Percentiles rank a stretch among this genome's conserved stretches.
phyloP scores from a whole-genome alignment of 129 eudicot genomes.

The Apium graveolens region DNA sequence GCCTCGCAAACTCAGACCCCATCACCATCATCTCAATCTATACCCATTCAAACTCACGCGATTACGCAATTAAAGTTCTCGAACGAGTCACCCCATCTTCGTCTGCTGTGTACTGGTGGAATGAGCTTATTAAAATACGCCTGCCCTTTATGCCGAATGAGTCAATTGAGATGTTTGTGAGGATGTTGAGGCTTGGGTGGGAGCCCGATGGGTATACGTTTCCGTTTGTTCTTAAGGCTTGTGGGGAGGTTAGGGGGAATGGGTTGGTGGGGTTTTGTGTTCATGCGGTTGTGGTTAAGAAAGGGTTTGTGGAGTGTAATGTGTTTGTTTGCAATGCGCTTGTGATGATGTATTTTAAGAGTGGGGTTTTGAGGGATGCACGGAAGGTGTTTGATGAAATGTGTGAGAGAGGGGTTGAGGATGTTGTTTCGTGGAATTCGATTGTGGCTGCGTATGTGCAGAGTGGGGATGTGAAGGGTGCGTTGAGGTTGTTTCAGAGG shows the following conservation, averaged over 20 bases:
- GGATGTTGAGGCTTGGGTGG: slow-evolving; percentile 43
- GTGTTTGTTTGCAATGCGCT: slow-evolving; percentile 63
- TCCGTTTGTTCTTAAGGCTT: slow-evolving; percentile 63
- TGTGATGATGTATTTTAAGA: slow-evolving; percentile 56
- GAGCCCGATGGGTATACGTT: slow-evolving; percentile 59
- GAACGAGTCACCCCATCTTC: slow-evolving; percentile 31
- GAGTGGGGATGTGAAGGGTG: slow-evolving; percentile 33
- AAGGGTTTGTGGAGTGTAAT: slow-evolving; percentile 37
- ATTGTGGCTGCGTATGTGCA: slow-evolving; percentile 48
- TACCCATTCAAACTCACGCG: slow-evolving; percentile 28
- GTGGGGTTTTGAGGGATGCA: slow-evolving; percentile 41
- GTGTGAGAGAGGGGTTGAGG: slow-evolving; percentile 29
- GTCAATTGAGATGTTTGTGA: slow-evolving; percentile 28
- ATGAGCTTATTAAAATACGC: slow-evolving; percentile 36
- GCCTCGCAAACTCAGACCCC: slow-evolving; percentile 22
- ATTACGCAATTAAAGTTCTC: slow-evolving; percentile 33
- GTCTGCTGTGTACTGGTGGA: slow-evolving; percentile 46
- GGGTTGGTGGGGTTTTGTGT: slow-evolving; percentile 22
- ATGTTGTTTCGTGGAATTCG: slow-evolving; percentile 74
- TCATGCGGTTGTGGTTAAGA: slow-evolving; percentile 31
- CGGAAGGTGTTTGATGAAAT: slow-evolving; percentile 65
- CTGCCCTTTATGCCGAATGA: slow-evolving; percentile 9
- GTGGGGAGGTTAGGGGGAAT: slow-evolving; percentile 35
- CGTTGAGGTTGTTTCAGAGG: slow-evolving; percentile 37
- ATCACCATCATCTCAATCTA: slow-evolving; percentile 21